Evolutionary conservation across 2,329 filamentous ascomycete genomes (phyloP), one percentile per base, ranked within the genome.

Genomic region (Helicocarpus griseus): DNA sequence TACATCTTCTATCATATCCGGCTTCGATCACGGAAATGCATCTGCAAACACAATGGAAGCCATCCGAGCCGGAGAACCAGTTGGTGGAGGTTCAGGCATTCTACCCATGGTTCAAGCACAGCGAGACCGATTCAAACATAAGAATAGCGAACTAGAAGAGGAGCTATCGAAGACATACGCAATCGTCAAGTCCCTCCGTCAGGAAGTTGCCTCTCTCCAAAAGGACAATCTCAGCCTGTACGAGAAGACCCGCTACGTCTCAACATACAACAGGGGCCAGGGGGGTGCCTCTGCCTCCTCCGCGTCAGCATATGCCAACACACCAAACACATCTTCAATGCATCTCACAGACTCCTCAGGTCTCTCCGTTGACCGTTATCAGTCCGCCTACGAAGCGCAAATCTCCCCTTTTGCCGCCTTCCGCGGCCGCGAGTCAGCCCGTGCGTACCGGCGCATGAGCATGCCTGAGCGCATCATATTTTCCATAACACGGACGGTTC

Each of bases 71-170:
- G 86, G 89, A 44, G 80, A 83, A 56, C 76, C 83, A 7, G 77
- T 85, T 51, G 86, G 86, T 29, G 80, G 87, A 50, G 87, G 88
- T 2, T 87, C 87, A 0, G 89, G 90, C 11, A 96, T 98, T 57
- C 75, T 98, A 22, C 94, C 93, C 31, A 98, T 98, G 94, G 87
- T 98, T 49, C 95, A 93, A 31, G 93, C 94, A 1, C 94, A 98
- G 71, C 85, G 93, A 55, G 93, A 98, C 70, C 88, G 93, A 48
- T 98, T 97, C 80, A 97, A 96, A 77, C 89, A 95, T 75, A 88
- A 90, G 64, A 97, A 95, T 58, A 74, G 82, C 0, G 87, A 98
- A 66, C 80, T 98, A 21, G 93, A 97, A 70, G 81, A 86, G 54
- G 91, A 97, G 63, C 76, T 97, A 8, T 89, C 89, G 5, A 89